These are phyloP conservation scores for Leccinum olivaceoglutinosum DNA, from an alignment of 1,284 basidiomycete genomes.

Conservation along the genomic window DNA sequence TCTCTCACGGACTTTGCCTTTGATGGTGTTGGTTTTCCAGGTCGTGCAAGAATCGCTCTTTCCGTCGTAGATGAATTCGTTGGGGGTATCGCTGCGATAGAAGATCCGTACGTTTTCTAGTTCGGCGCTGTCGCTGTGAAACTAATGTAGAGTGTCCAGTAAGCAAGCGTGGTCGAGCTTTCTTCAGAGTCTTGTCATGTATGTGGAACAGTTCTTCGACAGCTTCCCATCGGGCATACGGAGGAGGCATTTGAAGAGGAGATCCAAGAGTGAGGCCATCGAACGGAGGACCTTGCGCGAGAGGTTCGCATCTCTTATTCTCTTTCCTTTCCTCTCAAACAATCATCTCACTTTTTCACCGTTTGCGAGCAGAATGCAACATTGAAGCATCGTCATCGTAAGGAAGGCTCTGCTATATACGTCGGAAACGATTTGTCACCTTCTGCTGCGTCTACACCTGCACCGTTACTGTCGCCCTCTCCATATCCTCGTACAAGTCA, in stretches of 20 bases:
- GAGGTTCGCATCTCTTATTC: constrained; percentile 8
- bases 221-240: constrained; percentile 14
- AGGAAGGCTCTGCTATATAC: constrained; percentile 17
- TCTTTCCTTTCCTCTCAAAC: neutral
- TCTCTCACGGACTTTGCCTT: neutral
- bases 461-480: neutral
- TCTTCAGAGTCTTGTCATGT: constrained; percentile 15
- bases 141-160: constrained; percentile 12
- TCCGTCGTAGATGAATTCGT: constrained; percentile 64
- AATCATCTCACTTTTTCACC: constrained; percentile 4
- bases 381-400: constrained; percentile 47
- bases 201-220: constrained; percentile 18
- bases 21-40: constrained; percentile 31
- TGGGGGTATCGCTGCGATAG: constrained; percentile 57
- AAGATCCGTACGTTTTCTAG: constrained; percentile 48
- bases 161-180: constrained; percentile 20
- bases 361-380: constrained; percentile 29
- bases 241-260: constrained; percentile 11
- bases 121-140: neutral
- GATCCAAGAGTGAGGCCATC: constrained; percentile 8
- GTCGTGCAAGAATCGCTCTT: constrained; percentile 55
- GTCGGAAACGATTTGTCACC: constrained; percentile 6
- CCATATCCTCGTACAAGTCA: constrained; percentile 33
- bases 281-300: constrained; percentile 14
- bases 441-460: neutral